Conservation (phyloP, 2,329 filamentous ascomycete genomes). For the Aspergillus melleus region DNA sequence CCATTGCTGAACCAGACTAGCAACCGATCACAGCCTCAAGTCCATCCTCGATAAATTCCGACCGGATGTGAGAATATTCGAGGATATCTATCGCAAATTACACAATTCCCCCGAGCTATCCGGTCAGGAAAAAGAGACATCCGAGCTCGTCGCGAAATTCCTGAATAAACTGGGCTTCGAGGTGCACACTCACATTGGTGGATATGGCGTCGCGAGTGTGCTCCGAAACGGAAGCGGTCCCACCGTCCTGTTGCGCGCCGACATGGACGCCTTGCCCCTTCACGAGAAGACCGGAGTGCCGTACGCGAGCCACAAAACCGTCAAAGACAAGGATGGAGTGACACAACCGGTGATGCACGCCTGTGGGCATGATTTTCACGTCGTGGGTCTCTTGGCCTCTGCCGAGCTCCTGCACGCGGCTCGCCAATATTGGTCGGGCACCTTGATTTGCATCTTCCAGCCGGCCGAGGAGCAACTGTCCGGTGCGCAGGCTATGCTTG, state of each 20-base stretch:
- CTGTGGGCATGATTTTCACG: constrained; percentile 68
- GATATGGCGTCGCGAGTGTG: constrained; percentile 58
- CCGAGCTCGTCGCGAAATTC: constrained; percentile 44
- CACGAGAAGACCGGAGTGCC: constrained; percentile 55
- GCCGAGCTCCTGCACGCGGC: constrained; percentile 50
- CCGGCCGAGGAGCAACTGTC: constrained; percentile 61
- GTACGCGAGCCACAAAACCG: constrained; percentile 54
- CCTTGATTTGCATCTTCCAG: constrained; percentile 62
- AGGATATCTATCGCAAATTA: constrained; percentile 57
- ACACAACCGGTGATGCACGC: constrained; percentile 65
- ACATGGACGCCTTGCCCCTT: constrained; percentile 63
- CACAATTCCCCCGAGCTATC: constrained; percentile 60
- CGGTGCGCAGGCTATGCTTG: constrained; percentile 61
- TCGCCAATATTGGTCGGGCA: constrained; percentile 56
- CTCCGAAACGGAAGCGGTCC: constrained; percentile 57
- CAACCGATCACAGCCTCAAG: constrained; percentile 7
- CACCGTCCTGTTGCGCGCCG: constrained; percentile 60
- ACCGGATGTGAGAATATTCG: constrained; percentile 47
- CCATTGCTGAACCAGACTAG: neutral
- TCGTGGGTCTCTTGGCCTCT: constrained; percentile 58
- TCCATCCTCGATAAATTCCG: constrained; percentile 36
- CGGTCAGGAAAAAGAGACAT: constrained; percentile 54
- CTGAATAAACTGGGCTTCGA: constrained; percentile 44
- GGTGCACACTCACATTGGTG: constrained; percentile 56
- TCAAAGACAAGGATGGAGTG: constrained; percentile 48